Conservation (phyloP, 1,284 basidiomycete genomes). For the Cystobasidium sp. region DNA sequence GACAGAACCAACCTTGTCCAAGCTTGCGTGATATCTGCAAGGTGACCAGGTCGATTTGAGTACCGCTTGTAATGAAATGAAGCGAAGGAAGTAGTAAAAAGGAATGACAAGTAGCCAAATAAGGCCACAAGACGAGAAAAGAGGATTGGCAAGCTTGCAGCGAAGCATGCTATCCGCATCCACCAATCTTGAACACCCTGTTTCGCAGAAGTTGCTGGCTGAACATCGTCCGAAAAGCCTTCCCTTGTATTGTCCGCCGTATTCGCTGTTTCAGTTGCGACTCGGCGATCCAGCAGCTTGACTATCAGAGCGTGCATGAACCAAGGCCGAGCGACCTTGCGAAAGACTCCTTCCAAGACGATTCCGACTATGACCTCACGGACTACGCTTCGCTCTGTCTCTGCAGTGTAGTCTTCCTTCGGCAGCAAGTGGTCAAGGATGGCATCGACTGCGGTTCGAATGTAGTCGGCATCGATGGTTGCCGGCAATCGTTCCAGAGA, state of each 20-base stretch:
- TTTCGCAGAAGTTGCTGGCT: not conserved
- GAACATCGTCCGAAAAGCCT: not conserved
- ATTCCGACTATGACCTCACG: constrained; percentile 77
- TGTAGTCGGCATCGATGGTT: constrained; percentile 70
- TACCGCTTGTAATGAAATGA: constrained; percentile 18
- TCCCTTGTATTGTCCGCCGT: not conserved
- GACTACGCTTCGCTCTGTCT: constrained; percentile 72
- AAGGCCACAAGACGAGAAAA: constrained; percentile 33
- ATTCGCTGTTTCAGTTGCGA: constrained; percentile 44
- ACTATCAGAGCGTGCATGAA: constrained; percentile 72
- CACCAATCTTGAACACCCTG: constrained; percentile 23
- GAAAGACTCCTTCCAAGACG: constrained; percentile 68
- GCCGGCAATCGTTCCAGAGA: constrained; percentile 28
- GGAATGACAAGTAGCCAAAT: constrained; percentile 35
- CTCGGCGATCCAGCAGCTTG: constrained; percentile 64
- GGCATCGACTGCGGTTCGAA: constrained; percentile 73
- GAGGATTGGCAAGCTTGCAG: constrained; percentile 46
- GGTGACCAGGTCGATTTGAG: constrained; percentile 37
- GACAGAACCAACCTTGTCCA: constrained; percentile 60
- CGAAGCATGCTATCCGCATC: constrained; percentile 26
- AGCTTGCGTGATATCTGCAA: constrained; percentile 59
- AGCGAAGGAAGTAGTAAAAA: constrained; percentile 36
- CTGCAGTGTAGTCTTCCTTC: constrained; percentile 68
- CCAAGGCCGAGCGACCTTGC: constrained; percentile 76
- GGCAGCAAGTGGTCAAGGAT: constrained; percentile 71